Conservation (phyloP, 1,284 basidiomycete genomes). For the Heterobasidion occidentale region DNA sequence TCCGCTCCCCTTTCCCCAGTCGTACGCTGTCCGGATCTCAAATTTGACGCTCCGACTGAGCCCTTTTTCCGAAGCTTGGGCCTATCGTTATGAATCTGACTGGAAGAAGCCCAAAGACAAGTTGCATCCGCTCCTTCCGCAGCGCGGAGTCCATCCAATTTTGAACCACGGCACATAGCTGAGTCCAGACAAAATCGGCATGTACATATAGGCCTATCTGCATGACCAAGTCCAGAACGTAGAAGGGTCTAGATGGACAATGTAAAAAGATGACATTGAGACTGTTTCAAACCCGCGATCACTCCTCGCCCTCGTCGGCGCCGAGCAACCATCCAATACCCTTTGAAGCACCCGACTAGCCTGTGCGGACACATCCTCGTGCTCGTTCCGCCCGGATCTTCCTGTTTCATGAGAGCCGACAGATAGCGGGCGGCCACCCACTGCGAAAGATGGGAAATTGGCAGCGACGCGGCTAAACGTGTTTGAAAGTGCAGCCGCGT, state of each 20-base stretch:
- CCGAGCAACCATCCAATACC: conserved; percentile 87
- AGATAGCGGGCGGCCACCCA: conserved; percentile 40
- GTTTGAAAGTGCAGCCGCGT: conserved; percentile 66
- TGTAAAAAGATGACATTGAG: too few species aligned
- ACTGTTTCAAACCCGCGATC: neutral
- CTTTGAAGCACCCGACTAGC: conserved; percentile 69
- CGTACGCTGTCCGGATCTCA: too few species aligned
- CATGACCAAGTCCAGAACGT: neutral
- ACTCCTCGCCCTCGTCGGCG: conserved; percentile 41
- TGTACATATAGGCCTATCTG: neutral
- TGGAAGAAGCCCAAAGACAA: too few species aligned
- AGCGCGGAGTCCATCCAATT: too few species aligned
- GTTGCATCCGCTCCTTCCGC: too few species aligned
- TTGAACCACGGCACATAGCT: neutral
- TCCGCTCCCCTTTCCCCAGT: too few species aligned
- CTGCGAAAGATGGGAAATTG: conserved; percentile 58
- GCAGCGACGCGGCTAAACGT: conserved; percentile 70
- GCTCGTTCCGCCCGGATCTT: conserved; percentile 29
- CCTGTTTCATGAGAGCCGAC: conserved; percentile 21
- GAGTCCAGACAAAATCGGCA: neutral
- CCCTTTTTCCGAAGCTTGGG: too few species aligned
- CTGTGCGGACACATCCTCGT: conserved; percentile 57
- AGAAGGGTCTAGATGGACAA: too few species aligned
- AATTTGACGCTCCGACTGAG: too few species aligned
- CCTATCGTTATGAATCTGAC: too few species aligned